A percentile compares a stretch with the other conserved stretches of the same genome.
phyloP scores from a whole-genome alignment of 2,329 filamentous ascomycete genomes.

The Penicillium sp. region DNA sequence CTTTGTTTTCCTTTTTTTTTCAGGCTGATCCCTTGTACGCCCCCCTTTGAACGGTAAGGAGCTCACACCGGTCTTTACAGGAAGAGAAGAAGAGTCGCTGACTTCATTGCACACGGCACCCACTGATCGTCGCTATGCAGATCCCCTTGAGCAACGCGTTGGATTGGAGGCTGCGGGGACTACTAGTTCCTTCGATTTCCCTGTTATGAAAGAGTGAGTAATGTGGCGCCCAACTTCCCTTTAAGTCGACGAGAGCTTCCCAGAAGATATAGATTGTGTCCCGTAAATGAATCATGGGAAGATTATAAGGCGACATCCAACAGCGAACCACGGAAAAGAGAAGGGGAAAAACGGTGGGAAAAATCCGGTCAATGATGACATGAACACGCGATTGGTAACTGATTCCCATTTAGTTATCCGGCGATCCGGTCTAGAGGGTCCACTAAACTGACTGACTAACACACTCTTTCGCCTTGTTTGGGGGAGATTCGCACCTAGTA shows the following conservation, averaged over 20 bases:
- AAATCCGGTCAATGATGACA: constrained; percentile 24
- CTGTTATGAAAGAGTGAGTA: neutral
- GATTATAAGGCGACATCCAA: neutral
- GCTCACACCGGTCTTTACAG: constrained; percentile 21
- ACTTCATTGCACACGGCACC: constrained; percentile 24
- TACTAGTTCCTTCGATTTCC: constrained; percentile 7
- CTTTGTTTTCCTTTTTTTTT: constrained; percentile 5
- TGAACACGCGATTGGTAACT: constrained; percentile 13
- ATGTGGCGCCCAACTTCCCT: neutral
- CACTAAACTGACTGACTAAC: neutral
- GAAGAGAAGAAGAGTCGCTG: constrained; percentile 19
- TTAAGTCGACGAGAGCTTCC: too few species aligned
- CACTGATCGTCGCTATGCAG: constrained; percentile 22
- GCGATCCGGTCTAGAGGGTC: constrained; percentile 17
- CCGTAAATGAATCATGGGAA: neutral
- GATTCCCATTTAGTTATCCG: constrained; percentile 11
- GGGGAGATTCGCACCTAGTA: neutral
- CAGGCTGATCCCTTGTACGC: constrained; percentile 9
- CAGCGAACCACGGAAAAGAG: too few species aligned
- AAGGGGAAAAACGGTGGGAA: neutral
- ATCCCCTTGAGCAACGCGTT: constrained; percentile 11
- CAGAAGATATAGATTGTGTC: too few species aligned
- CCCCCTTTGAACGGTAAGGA: constrained; percentile 21
- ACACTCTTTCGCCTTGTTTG: neutral
- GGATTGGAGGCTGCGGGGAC: constrained; percentile 14